These are phyloP conservation scores for Endothia cerciana DNA, from an alignment of 2,329 filamentous ascomycete species.

Conservation along the genomic window DNA sequence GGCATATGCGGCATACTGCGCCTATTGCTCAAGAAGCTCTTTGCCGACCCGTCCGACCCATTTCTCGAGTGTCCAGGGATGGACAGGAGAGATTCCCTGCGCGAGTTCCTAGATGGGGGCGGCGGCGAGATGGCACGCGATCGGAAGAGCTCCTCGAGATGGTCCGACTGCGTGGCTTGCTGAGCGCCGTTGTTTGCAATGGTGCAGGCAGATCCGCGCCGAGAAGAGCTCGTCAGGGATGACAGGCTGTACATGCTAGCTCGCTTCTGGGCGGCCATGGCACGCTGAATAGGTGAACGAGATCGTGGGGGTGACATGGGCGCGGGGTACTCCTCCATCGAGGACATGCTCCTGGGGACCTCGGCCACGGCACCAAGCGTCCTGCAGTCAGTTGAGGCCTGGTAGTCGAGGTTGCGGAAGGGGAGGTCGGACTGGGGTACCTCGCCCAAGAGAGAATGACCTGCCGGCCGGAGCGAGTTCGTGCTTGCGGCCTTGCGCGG, in stretches of 20 bases:
- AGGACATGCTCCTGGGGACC: conserved; percentile 38
- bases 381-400: neutral
- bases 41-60: conserved; percentile 21
- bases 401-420: neutral
- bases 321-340: conserved; percentile 39
- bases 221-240: conserved; percentile 18
- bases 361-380: conserved; percentile 8
- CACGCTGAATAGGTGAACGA: conserved; percentile 27
- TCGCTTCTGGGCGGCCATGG: conserved; percentile 27
- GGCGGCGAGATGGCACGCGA: conserved; percentile 8
- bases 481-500: conserved; percentile 40
- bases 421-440: conserved; percentile 12
- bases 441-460: conserved; percentile 23
- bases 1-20: conserved; percentile 53
- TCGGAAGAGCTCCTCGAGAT: neutral
- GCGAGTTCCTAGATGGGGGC: conserved; percentile 9
- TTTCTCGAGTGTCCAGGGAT: conserved; percentile 13
- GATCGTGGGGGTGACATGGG: conserved; percentile 22
- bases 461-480: conserved; percentile 37
- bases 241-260: conserved; percentile 32
- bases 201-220: conserved; percentile 22
- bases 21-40: conserved; percentile 37
- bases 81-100: conserved; percentile 30
- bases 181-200: conserved; percentile 20
- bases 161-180: conserved; percentile 4